Conservation (phyloP, 2,329 filamentous ascomycete genomes). For the Ceratocystis cubensis region DNA sequence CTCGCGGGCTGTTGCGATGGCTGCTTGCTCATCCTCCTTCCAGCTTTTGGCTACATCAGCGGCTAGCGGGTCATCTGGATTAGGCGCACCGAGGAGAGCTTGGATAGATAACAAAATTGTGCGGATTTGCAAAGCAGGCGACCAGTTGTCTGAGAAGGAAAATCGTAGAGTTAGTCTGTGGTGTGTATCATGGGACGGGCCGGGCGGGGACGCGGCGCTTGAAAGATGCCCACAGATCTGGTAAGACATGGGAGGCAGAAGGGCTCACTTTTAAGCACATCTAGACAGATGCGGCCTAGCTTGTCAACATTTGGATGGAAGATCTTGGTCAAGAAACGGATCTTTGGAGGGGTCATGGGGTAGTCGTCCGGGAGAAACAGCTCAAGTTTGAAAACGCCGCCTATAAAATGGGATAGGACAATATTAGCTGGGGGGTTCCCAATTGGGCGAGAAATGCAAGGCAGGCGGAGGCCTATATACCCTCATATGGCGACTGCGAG, state of each 20-base stretch:
- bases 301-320: conserved; percentile 99
- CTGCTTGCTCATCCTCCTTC: conserved; percentile 90
- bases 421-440: not conserved
- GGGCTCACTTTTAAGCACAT: conserved; percentile 81
- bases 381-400: conserved; percentile 89
- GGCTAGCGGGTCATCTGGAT: conserved; percentile 95
- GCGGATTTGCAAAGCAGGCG: conserved; percentile 89
- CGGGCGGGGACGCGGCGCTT: not conserved
- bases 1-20: conserved; percentile 81
- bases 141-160: conserved; percentile 76
- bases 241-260: not conserved
- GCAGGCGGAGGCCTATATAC: conserved; percentile 35
- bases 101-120: conserved; percentile 99
- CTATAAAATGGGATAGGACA: conserved; percentile 27
- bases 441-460: not conserved
- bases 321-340: conserved; percentile 96
- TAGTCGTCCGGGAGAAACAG: conserved; percentile 97
- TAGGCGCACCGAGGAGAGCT: conserved; percentile 86
- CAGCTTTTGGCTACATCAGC: conserved; percentile 95
- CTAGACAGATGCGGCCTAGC: conserved; percentile 89
- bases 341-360: conserved; percentile 97
- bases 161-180: conserved; percentile 16
- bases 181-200: not conserved
- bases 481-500: conserved; percentile 85
- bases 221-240: not conserved